phyloP scores from a whole-genome alignment of 2,329 filamentous ascomycete genomes.

The Trichoderma endophyticum region DNA sequence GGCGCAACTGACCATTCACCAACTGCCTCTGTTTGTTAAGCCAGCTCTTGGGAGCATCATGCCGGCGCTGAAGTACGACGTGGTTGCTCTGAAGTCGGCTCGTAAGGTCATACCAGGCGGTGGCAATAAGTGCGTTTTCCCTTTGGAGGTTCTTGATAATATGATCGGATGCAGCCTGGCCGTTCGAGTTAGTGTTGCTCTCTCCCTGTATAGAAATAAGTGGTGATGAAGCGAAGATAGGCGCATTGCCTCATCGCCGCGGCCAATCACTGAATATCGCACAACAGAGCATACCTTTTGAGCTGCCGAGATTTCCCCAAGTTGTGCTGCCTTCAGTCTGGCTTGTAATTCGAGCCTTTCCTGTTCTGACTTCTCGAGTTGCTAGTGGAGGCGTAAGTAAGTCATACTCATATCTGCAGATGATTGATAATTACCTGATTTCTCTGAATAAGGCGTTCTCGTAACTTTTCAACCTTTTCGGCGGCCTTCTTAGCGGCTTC shows the following conservation, averaged over 20 bases:
- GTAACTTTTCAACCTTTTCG: slow-evolving; percentile 59
- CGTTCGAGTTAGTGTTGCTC: background rate
- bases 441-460: slow-evolving; percentile 52
- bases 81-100: slow-evolving; percentile 79
- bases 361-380: slow-evolving; percentile 57
- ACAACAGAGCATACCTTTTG: slow-evolving; percentile 48
- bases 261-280: background rate
- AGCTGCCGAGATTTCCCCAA: slow-evolving; percentile 46
- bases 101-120: slow-evolving; percentile 83
- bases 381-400: slow-evolving; percentile 35
- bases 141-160: slow-evolving; percentile 67
- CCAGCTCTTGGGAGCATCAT: slow-evolving; percentile 77
- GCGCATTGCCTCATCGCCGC: background rate
- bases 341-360: slow-evolving; percentile 55
- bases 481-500: slow-evolving; percentile 41
- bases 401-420: background rate
- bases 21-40: slow-evolving; percentile 76
- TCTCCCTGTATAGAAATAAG: background rate
- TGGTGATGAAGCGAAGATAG: background rate
- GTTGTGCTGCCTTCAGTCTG: slow-evolving; percentile 51
- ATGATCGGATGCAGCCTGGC: slow-evolving; percentile 50
- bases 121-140: slow-evolving; percentile 74
- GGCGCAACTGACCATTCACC: slow-evolving; percentile 56
- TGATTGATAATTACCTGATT: slow-evolving; percentile 53
- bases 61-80: slow-evolving; percentile 70